Conservation (phyloP, 148 eudicot genomes). For the Fagopyrum homotropicum region DNA sequence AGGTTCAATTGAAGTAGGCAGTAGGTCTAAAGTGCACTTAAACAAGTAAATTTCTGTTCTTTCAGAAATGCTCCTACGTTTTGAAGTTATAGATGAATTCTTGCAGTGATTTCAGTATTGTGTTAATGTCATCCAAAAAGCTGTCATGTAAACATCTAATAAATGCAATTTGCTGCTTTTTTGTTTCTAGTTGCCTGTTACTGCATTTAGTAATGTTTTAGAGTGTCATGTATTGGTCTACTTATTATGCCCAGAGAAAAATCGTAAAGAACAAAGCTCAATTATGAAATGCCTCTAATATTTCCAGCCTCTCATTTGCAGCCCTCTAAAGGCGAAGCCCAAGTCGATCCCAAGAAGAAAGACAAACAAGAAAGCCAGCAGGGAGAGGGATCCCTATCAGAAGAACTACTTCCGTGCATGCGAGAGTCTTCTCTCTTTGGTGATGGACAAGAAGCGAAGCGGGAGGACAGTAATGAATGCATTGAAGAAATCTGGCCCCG, state of each 20-base stretch:
- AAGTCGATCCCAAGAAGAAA: constrained; percentile 22
- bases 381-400: constrained; percentile 35
- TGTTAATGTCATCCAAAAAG: background rate
- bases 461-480: constrained; percentile 34
- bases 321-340: constrained; percentile 6
- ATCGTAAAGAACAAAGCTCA: background rate
- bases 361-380: constrained; percentile 23
- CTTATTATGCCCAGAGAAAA: background rate
- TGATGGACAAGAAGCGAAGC: constrained; percentile 45
- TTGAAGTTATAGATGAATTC: background rate
- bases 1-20: background rate
- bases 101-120: too few relatives aligned
- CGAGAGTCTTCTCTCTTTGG: constrained; percentile 63
- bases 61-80: background rate
- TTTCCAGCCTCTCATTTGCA: background rate
- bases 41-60: background rate
- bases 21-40: background rate
- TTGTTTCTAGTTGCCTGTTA: background rate
- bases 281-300: background rate
- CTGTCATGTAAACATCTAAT: background rate
- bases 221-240: background rate
- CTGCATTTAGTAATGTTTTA: background rate
- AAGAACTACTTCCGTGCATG: constrained; percentile 53
- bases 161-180: background rate
- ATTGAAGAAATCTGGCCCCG: constrained; percentile 64